Evolutionary conservation across 257 asterid species (phyloP).

Genomic region (Solanum pinnatisectum): DNA sequence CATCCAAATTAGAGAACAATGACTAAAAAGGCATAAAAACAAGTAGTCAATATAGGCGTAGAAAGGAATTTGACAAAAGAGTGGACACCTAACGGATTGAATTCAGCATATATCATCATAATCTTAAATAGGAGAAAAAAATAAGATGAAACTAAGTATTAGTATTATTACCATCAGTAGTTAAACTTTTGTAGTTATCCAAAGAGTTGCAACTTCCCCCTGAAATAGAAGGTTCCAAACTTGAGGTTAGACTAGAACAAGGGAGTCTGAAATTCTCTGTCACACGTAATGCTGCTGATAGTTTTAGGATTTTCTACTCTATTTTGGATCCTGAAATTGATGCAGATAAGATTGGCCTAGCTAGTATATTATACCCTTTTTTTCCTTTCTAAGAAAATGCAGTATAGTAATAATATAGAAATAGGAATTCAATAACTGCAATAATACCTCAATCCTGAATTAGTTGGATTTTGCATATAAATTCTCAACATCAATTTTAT

Average conservation of each 20-base stretch:
- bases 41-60: too few relatives aligned
- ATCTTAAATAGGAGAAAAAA: background rate
- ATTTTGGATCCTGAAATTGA: conserved; percentile 29
- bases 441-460: too few relatives aligned
- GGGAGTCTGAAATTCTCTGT: conserved; percentile 20
- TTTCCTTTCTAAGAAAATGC: too few relatives aligned
- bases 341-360: too few relatives aligned
- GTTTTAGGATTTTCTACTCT: conserved; percentile 21
- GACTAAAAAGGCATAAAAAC: too few relatives aligned
- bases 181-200: conserved; percentile 36
- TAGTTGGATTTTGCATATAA: too few relatives aligned
- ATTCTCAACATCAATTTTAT: too few relatives aligned
- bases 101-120: background rate
- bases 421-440: too few relatives aligned
- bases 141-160: background rate
- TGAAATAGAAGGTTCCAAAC: conserved; percentile 44
- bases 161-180: conserved; percentile 36
- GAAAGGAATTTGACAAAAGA: too few relatives aligned
- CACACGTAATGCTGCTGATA: conserved; percentile 16
- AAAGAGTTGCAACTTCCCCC: conserved; percentile 45
- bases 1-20: too few relatives aligned
- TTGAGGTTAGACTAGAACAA: conserved; percentile 33
- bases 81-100: background rate
- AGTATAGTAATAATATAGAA: too few relatives aligned
- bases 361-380: too few relatives aligned